Evolutionary conservation across 1,284 basidiomycete species (phyloP).

Genomic region (Leccinum insolens): DNA sequence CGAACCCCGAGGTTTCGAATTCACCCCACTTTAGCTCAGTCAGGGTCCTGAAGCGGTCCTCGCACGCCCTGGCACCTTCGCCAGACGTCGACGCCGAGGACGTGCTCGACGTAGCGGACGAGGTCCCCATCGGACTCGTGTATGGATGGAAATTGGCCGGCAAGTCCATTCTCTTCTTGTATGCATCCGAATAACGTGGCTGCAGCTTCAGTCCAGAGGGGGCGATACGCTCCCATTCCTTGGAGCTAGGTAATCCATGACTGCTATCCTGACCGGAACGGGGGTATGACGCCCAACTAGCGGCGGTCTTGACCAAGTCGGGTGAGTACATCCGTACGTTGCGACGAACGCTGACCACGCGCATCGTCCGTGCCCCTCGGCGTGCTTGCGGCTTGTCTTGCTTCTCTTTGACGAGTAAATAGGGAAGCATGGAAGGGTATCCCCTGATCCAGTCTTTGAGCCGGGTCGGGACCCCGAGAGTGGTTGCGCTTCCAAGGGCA

Average conservation of each 20-base stretch:
- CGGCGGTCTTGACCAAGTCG: slow-evolving; percentile 75
- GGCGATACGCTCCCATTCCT: slow-evolving; percentile 73
- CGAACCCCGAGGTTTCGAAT: slow-evolving; percentile 83
- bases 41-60: slow-evolving; percentile 75
- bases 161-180: slow-evolving; percentile 73
- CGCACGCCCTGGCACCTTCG: slow-evolving; percentile 43
- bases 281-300: slow-evolving; percentile 63
- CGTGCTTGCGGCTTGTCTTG: slow-evolving; percentile 59
- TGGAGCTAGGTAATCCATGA: slow-evolving; percentile 56
- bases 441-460: slow-evolving; percentile 87
- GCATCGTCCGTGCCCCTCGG: slow-evolving; percentile 71
- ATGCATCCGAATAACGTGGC: slow-evolving; percentile 68
- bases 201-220: slow-evolving; percentile 56
- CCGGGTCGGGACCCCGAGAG: slow-evolving; percentile 71
- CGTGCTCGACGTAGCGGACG: slow-evolving; percentile 33
- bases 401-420: slow-evolving; percentile 37
- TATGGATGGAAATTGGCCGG: slow-evolving; percentile 61
- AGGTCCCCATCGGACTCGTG: slow-evolving; percentile 25
- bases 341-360: slow-evolving; percentile 71
- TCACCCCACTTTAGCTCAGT: slow-evolving; percentile 88
- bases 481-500: slow-evolving; percentile 48
- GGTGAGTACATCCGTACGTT: slow-evolving; percentile 83
- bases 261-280: slow-evolving; percentile 30
- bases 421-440: slow-evolving; percentile 72
- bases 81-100: slow-evolving; percentile 36